Percentiles rank a stretch among this genome's conserved stretches.
phyloP scores from a whole-genome alignment of 2,329 filamentous ascomycete species.

The Trichoderma arundinaceum region DNA sequence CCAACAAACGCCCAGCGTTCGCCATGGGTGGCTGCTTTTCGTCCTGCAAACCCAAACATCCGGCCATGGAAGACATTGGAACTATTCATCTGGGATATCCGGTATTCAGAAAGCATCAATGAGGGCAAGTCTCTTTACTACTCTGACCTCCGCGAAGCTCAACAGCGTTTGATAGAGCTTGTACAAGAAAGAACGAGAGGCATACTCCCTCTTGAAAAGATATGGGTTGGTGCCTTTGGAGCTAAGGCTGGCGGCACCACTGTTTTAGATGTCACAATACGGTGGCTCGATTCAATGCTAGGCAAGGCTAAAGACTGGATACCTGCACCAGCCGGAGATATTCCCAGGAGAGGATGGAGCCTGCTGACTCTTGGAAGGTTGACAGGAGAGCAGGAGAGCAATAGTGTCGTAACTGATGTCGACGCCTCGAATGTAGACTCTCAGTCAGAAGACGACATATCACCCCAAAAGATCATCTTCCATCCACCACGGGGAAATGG shows the following conservation, averaged over 20 bases:
- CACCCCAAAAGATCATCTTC: conserved; percentile 49
- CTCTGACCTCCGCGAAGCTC: conserved; percentile 51
- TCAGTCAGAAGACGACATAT: conserved; percentile 33
- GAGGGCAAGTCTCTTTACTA: conserved; percentile 36
- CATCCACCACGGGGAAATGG: conserved; percentile 50
- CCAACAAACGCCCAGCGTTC: conserved; percentile 42
- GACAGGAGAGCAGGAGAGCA: conserved; percentile 6
- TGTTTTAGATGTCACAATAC: conserved; percentile 52
- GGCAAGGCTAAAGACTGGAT: conserved; percentile 44
- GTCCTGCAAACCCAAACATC: conserved; percentile 49
- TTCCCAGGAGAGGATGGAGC: conserved; percentile 49
- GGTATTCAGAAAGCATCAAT: conserved; percentile 39
- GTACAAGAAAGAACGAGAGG: conserved; percentile 42
- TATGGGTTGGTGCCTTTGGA: conserved; percentile 54
- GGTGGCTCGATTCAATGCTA: conserved; percentile 45
- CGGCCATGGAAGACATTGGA: conserved; percentile 48
- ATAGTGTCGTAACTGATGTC: background rate
- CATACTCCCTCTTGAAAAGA: conserved; percentile 45
- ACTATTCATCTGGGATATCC: conserved; percentile 61
- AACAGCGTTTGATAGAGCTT: conserved; percentile 51
- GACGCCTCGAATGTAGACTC: conserved; percentile 37
- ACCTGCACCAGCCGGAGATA: conserved; percentile 41
- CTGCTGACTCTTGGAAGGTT: conserved; percentile 37
- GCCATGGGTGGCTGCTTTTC: conserved; percentile 59
- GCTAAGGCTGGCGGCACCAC: conserved; percentile 36